Evolutionary conservation across 2,329 filamentous ascomycete species (phyloP).

Genomic region (Diaporthe sp.): DNA sequence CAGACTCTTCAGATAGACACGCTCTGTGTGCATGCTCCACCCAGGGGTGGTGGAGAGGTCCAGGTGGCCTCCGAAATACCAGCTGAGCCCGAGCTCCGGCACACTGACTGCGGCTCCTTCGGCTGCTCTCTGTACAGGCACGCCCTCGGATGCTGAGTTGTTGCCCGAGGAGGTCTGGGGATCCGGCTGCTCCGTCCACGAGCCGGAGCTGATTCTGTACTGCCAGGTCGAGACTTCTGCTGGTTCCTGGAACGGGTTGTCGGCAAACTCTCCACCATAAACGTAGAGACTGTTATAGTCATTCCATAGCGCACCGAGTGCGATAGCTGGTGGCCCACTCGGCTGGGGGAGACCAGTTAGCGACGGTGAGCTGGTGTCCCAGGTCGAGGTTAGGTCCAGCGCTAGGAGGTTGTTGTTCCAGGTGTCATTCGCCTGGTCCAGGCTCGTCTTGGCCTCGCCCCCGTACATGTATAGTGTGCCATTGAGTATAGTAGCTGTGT

Average conservation of each 20-base stretch:
- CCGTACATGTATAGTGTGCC: slow-evolving; percentile 83
- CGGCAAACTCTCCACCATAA: slow-evolving; percentile 80
- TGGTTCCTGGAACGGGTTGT: slow-evolving; percentile 67
- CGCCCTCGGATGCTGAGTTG: slow-evolving; percentile 65
- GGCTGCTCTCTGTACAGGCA: slow-evolving; percentile 73
- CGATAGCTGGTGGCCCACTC: slow-evolving; percentile 73
- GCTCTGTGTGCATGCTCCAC: slow-evolving; percentile 72
- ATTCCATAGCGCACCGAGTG: slow-evolving; percentile 81
- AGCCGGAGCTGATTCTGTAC: slow-evolving; percentile 68
- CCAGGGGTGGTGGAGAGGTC: slow-evolving; percentile 68
- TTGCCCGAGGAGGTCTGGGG: slow-evolving; percentile 73
- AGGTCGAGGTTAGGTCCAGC: slow-evolving; percentile 78
- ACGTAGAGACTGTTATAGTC: slow-evolving; percentile 76
- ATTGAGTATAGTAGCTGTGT: slow-evolving; percentile 73
- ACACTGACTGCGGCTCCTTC: slow-evolving; percentile 80
- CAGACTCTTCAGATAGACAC: slow-evolving; percentile 79
- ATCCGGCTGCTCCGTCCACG: slow-evolving; percentile 72
- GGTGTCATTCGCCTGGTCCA: slow-evolving; percentile 69
- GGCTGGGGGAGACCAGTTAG: slow-evolving; percentile 64
- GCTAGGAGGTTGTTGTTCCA: slow-evolving; percentile 83
- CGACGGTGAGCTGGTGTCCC: slow-evolving; percentile 72
- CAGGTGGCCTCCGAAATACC: slow-evolving; percentile 83
- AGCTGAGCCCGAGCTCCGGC: slow-evolving; percentile 75
- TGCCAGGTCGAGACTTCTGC: slow-evolving; percentile 74
- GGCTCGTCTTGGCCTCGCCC: slow-evolving; percentile 69